Percentiles rank a stretch among this genome's conserved stretches.
phyloP scores from a whole-genome alignment of 1,284 basidiomycete species.

The Jaminaea rosea region DNA sequence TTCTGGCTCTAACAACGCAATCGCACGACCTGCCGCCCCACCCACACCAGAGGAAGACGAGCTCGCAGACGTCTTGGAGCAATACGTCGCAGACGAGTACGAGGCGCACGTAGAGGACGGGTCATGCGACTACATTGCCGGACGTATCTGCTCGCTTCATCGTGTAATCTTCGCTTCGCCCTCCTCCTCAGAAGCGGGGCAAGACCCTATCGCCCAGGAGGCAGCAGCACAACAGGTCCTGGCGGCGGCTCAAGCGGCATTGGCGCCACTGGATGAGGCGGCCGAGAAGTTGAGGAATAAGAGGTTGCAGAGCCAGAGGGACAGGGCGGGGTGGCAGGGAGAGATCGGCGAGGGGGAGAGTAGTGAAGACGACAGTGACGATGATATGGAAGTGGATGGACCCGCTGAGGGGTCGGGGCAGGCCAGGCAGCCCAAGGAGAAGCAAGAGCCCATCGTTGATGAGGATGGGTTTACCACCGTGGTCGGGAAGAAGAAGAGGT shows the following conservation, averaged over 20 bases:
- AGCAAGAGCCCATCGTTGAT: constrained; percentile 25
- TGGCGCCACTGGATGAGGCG: constrained; percentile 27
- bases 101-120: constrained; percentile 40
- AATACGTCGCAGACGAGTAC: constrained; percentile 40
- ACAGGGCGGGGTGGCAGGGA: too few relatives aligned
- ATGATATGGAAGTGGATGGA: constrained; percentile 6
- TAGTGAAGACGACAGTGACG: constrained; percentile 11
- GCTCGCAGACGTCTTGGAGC: constrained; percentile 32
- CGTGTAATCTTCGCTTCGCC: constrained; percentile 25
- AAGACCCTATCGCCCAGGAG: too few relatives aligned
- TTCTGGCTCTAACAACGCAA: not conserved
- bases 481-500: constrained; percentile 4
- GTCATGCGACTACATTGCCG: constrained; percentile 28
- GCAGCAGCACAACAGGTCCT: constrained; percentile 13
- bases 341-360: constrained; percentile 4
- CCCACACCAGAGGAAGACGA: constrained; percentile 36
- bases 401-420: constrained; percentile 9
- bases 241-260: constrained; percentile 14
- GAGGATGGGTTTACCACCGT: constrained; percentile 42
- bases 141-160: constrained; percentile 26
- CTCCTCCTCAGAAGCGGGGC: not conserved
- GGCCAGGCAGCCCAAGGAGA: constrained; percentile 11
- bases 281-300: constrained; percentile 20
- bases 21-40: not conserved
- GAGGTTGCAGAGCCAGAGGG: constrained; percentile 13